Conservation (phyloP, 352 stramenopile species). For the Pythium pectinolyticum region DNA sequence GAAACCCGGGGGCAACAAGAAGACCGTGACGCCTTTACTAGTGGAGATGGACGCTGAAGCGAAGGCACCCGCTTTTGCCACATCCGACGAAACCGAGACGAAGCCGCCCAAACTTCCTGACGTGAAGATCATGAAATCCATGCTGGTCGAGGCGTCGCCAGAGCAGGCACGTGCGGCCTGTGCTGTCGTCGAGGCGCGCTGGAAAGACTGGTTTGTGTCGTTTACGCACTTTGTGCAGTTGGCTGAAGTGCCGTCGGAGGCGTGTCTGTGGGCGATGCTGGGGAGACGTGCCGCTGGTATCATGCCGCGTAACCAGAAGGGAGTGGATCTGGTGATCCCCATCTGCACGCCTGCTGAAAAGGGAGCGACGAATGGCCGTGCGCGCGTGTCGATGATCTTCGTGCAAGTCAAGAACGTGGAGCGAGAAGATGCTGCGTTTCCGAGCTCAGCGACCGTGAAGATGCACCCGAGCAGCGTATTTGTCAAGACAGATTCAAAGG, state of each 20-base stretch:
- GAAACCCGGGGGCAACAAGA: no score
- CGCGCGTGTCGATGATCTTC: not conserved
- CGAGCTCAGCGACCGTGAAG: not conserved
- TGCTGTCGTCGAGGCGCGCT: not conserved
- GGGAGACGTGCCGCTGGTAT: slow-evolving; percentile 23
- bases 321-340: slow-evolving; percentile 23
- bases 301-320: slow-evolving; percentile 13
- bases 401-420: not conserved
- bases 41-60: not conserved
- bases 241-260: slow-evolving; percentile 14
- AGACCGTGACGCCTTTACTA: no score
- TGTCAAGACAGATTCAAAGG: not conserved
- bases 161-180: not conserved
- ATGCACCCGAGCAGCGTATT: not conserved
- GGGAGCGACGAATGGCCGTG: no score
- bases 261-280: slow-evolving; percentile 33
- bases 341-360: slow-evolving; percentile 5
- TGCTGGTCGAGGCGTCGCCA: not conserved
- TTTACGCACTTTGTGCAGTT: slow-evolving; percentile 36
- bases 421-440: not conserved
- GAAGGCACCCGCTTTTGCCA: no score
- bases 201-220: slow-evolving; percentile 12
- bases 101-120: no score
- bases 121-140: not conserved
- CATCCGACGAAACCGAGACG: no score